phyloP scores from a whole-genome alignment of 139 green algal genomes.

The Desmodesmus armatus region DNA sequence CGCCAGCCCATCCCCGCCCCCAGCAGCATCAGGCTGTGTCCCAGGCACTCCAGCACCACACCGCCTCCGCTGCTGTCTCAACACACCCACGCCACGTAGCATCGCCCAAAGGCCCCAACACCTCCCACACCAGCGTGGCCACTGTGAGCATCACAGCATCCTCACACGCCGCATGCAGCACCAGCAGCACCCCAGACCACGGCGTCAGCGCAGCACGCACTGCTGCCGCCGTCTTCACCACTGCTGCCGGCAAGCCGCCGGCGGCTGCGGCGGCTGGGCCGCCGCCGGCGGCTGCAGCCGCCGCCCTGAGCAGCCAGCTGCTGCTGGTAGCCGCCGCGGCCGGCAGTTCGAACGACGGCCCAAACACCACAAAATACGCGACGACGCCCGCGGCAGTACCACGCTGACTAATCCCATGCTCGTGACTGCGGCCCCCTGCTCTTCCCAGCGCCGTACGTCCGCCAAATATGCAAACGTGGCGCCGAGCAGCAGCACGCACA shows the following conservation, averaged over 20 bases:
- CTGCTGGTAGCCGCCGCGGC: not conserved
- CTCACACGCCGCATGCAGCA: not conserved
- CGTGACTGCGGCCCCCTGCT: no score
- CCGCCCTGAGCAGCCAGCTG: no score
- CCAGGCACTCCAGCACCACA: no score
- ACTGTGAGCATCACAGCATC: slow-evolving; percentile 1
- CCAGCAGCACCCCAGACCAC: not conserved
- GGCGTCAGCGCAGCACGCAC: not conserved
- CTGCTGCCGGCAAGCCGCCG: not conserved
- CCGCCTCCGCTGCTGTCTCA: not conserved
- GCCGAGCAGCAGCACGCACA: no score
- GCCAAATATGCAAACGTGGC: no score
- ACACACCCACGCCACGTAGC: not conserved
- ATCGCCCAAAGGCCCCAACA: not conserved
- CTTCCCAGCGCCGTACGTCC: no score
- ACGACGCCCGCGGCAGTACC: no score
- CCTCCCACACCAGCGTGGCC: not conserved
- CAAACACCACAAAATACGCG: no score
- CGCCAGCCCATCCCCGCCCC: not conserved
- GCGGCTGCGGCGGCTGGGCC: not conserved
- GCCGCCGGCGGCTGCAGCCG: not conserved
- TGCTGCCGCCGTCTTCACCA: not conserved
- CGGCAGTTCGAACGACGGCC: not conserved
- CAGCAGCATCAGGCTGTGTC: no score
- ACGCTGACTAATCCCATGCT: no score